These are phyloP conservation scores for Chlorella sp. DNA, from an alignment of 139 green algal species.

Conservation along the genomic window DNA sequence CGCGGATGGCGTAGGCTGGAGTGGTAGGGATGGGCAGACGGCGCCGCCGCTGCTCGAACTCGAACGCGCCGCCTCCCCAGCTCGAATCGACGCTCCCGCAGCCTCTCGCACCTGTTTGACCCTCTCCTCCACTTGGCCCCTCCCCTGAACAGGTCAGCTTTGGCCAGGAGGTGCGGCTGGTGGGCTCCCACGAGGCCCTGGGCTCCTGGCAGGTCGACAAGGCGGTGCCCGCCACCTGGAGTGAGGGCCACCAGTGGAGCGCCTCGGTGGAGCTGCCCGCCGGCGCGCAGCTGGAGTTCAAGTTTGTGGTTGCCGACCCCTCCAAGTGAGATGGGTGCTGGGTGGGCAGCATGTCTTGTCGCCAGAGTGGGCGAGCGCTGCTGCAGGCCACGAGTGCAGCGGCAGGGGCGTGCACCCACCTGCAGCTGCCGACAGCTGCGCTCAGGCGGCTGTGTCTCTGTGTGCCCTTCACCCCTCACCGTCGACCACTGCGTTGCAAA, in stretches of 20 bases:
- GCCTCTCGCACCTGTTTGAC: not conserved
- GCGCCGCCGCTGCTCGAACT: not conserved
- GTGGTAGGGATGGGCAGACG: not conserved
- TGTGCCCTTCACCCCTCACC: too few species aligned
- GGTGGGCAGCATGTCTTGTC: too few species aligned
- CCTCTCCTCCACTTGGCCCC: not conserved
- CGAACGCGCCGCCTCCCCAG: not conserved
- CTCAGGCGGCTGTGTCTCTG: too few species aligned
- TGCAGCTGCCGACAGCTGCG: too few species aligned
- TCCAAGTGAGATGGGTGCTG: not conserved
- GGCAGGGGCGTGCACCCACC: too few species aligned
- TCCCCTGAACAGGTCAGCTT: conserved; percentile 12
- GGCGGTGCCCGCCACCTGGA: not conserved
- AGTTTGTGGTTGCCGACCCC: conserved; percentile 6
- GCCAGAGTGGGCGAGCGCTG: too few species aligned
- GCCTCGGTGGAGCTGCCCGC: conserved; percentile 12
- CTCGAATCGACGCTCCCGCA: not conserved
- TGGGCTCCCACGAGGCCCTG: not conserved
- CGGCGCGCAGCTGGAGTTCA: conserved; percentile 4
- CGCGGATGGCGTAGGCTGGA: not conserved
- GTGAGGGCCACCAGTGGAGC: conserved; percentile 5
- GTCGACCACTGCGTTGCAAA: too few species aligned
- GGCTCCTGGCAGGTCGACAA: not conserved
- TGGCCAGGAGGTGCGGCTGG: conserved; percentile 22
- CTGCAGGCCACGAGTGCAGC: too few species aligned